These are phyloP conservation scores for Rhodosporidiobolus sp. DNA, from an alignment of 768 basidiomycete genomes.

Conservation along the genomic window DNA sequence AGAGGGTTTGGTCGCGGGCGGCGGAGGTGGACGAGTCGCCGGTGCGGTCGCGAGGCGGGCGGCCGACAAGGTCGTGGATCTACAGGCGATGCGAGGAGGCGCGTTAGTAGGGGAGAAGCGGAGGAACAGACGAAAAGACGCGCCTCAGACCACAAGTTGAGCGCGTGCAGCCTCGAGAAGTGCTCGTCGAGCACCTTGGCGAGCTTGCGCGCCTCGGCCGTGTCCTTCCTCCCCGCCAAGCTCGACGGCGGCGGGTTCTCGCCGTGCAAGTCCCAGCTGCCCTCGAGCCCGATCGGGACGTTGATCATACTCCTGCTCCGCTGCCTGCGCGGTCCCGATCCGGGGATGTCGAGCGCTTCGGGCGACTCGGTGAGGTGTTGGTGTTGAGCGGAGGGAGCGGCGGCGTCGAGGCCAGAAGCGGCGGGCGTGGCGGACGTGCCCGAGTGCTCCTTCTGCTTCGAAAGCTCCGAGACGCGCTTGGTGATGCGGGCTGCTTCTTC, in stretches of 20 bases:
- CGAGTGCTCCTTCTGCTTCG: slow-evolving; percentile 41
- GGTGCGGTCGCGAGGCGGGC: slow-evolving; percentile 5
- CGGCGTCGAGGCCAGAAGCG: slow-evolving; percentile 22
- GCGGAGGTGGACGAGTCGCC: neutral
- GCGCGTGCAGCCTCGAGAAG: slow-evolving; percentile 25
- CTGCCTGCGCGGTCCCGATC: slow-evolving; percentile 30
- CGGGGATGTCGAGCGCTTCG: slow-evolving; percentile 43
- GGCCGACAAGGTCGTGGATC: slow-evolving; percentile 25
- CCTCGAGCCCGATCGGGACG: slow-evolving; percentile 54
- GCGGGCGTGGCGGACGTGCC: neutral
- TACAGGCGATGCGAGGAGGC: neutral
- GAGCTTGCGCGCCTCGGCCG: slow-evolving; percentile 46
- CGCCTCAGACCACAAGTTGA: slow-evolving; percentile 34
- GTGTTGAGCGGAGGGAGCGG: slow-evolving; percentile 17
- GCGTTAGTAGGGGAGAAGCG: too few relatives aligned
- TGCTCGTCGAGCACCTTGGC: slow-evolving; percentile 38
- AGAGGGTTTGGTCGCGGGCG: neutral
- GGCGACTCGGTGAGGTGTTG: slow-evolving; percentile 35
- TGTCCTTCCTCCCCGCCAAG: slow-evolving; percentile 84
- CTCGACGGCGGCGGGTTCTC: slow-evolving; percentile 88
- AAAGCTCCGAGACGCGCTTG: slow-evolving; percentile 53
- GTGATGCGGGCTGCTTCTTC: slow-evolving; percentile 62
- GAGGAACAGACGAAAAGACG: neutral
- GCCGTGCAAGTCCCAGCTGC: slow-evolving; percentile 77
- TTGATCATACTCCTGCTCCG: slow-evolving; percentile 49